Percentiles rank a stretch among this genome's conserved stretches.
Conservation (phyloP, 345 rosid species). For the Geranium rotundifolium region DNA sequence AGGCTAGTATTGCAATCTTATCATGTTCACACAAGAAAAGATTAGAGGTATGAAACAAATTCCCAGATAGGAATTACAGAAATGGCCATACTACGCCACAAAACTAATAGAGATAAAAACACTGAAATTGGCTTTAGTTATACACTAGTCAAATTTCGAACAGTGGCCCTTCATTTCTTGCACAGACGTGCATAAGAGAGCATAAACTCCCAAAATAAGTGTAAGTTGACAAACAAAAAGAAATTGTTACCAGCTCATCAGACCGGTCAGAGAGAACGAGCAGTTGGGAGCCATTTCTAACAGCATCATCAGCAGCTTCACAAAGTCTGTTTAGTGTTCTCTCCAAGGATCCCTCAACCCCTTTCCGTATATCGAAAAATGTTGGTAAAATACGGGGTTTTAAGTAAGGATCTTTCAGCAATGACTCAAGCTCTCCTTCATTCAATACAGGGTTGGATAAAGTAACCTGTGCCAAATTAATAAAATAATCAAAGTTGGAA, state of each 20-base stretch:
- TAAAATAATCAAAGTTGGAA: conserved; percentile 3
- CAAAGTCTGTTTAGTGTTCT: conserved; percentile 57
- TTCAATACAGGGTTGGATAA: conserved; percentile 80
- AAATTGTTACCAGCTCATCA: conserved; percentile 50
- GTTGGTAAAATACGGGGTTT: conserved; percentile 56
- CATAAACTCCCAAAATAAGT: no score
- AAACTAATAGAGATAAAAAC: neutral
- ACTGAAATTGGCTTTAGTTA: neutral
- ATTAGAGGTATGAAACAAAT: neutral
- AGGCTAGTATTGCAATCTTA: no score
- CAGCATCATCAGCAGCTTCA: conserved; percentile 98
- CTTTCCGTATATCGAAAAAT: conserved; percentile 85
- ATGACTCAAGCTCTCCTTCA: conserved; percentile 78
- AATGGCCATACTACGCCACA: neutral
- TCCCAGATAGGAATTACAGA: neutral
- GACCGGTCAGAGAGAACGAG: conserved; percentile 85
- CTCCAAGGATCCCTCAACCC: conserved; percentile 85
- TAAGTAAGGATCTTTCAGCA: conserved; percentile 56
- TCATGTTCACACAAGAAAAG: neutral
- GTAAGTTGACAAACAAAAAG: conserved; percentile 3
- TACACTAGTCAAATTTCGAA: neutral
- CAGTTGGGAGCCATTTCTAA: conserved; percentile 86
- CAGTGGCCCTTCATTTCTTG: neutral
- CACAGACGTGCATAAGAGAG: neutral
- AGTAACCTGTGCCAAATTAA: conserved; percentile 42